Evolutionary conservation across 2,329 filamentous ascomycete species (phyloP).

Genomic region (Trichoderma gracile): DNA sequence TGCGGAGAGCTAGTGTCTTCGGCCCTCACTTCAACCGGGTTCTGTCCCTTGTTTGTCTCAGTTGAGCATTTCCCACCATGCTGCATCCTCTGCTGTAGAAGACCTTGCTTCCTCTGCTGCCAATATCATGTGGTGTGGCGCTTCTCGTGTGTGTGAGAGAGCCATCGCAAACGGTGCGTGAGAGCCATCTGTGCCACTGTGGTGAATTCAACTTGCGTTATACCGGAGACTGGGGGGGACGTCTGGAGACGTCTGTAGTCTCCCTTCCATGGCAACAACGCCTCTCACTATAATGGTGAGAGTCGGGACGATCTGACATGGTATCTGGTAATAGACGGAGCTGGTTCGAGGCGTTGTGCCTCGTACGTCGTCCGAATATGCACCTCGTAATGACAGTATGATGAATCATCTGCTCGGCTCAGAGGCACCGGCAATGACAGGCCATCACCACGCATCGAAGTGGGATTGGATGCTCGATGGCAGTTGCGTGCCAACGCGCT

Average conservation of each 20-base stretch:
- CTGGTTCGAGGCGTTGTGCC: not conserved
- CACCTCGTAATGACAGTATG: not conserved
- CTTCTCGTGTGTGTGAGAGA: not conserved
- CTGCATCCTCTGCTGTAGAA: not conserved
- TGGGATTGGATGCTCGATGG: not conserved
- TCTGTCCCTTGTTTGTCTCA: not conserved
- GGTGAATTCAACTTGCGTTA: not conserved
- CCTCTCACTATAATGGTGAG: not conserved
- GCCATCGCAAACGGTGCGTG: not conserved
- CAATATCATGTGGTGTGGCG: not conserved
- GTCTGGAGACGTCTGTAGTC: not conserved
- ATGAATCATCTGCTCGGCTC: conserved; percentile 5
- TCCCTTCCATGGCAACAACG: not conserved
- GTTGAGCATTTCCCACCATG: conserved; percentile 3
- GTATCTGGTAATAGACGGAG: not conserved
- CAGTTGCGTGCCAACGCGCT: not conserved
- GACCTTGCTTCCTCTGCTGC: not conserved
- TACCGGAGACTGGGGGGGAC: not conserved
- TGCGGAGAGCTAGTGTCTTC: conserved; percentile 4
- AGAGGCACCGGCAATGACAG: not conserved
- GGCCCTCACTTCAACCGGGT: not conserved
- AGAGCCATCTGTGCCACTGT: not conserved
- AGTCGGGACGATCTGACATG: not conserved
- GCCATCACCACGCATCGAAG: too few species aligned
- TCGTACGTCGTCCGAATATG: not conserved